A percentile compares a stretch with the other conserved stretches of the same genome.
phyloP scores from a whole-genome alignment of 1,139 yeast species.

The Pichia sp. region DNA sequence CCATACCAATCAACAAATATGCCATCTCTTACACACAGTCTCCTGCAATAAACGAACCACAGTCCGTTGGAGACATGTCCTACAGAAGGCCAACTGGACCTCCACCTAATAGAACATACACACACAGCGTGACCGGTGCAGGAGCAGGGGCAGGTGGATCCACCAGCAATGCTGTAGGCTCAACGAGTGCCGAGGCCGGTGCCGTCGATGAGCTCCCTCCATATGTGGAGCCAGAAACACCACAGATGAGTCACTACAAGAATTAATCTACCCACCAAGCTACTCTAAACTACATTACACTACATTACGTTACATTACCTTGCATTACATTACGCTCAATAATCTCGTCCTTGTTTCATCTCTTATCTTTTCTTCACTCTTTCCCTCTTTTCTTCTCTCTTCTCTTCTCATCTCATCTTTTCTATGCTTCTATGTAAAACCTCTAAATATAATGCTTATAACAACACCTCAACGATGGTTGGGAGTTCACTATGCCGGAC shows the following conservation, averaged over 20 bases:
- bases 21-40: too few relatives aligned
- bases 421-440: too few relatives aligned
- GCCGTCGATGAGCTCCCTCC: slow-evolving; percentile 5
- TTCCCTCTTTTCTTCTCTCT: background rate
- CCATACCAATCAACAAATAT: too few relatives aligned
- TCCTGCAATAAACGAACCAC: slow-evolving; percentile 4
- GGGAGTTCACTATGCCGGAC: too few relatives aligned
- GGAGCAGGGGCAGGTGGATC: slow-evolving; percentile 4
- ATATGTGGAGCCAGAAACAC: slow-evolving; percentile 5
- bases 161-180: background rate
- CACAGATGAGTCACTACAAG: slow-evolving; percentile 6
- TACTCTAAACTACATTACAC: too few relatives aligned
- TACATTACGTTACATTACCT: background rate
- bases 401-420: too few relatives aligned
- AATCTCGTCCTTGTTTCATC: background rate
- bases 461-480: too few relatives aligned
- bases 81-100: slow-evolving; percentile 10
- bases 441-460: too few relatives aligned
- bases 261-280: background rate
- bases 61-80: slow-evolving; percentile 4
- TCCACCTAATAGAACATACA: slow-evolving; percentile 10
- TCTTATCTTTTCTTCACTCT: background rate
- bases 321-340: background rate
- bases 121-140: background rate
- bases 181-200: slow-evolving; percentile 2